phyloP scores from a whole-genome alignment of 129 eudicot species.

The Lactuca sativa region DNA sequence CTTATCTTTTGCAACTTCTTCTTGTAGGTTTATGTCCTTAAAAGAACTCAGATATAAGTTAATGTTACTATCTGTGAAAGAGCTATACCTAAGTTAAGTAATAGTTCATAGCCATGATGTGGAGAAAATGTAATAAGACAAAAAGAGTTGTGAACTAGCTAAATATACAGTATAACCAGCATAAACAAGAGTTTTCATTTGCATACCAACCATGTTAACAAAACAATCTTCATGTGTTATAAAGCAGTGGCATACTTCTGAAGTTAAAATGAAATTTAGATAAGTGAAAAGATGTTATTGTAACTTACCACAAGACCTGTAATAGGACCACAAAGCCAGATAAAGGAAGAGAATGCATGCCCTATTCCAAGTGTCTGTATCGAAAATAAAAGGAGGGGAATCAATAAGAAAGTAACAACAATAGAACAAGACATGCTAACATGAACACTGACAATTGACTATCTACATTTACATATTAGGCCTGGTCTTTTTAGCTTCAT shows the following conservation, averaged over 20 bases:
- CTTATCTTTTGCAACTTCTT: conserved; percentile 14
- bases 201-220: conserved; percentile 4
- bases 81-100: conserved; percentile 10
- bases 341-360: conserved; percentile 95
- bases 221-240: conserved; percentile 5
- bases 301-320: conserved; percentile 96
- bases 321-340: conserved; percentile 98
- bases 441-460: background rate
- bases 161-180: background rate
- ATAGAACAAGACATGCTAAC: conserved; percentile 9
- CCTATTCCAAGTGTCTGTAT: conserved; percentile 96
- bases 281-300: conserved; percentile 11
- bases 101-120: background rate
- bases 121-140: background rate
- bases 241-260: conserved; percentile 14
- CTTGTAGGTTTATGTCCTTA: conserved; percentile 16
- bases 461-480: too few species aligned
- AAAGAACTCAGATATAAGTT: conserved; percentile 6
- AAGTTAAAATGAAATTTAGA: conserved; percentile 6
- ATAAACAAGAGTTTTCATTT: background rate
- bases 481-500: background rate
- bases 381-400: conserved; percentile 17
- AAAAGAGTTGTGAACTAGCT: conserved; percentile 2
- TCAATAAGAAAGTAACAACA: background rate
- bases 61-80: conserved; percentile 6